phyloP scores from a whole-genome alignment of 306 rosid genomes.

The Coriaria nepalensis region DNA sequence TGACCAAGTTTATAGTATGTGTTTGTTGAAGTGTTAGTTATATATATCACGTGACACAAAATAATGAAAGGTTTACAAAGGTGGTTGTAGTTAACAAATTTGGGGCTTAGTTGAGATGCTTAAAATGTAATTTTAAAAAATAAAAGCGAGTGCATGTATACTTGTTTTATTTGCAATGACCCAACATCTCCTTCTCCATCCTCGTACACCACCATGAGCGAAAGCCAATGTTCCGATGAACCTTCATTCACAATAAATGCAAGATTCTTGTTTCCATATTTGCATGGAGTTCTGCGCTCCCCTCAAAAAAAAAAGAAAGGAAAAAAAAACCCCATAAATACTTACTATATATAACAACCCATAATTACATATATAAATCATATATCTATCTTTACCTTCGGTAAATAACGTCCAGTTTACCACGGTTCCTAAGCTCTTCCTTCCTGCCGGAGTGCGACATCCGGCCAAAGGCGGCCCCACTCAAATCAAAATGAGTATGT shows the following conservation, averaged over 20 bases:
- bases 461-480: constrained; percentile 84
- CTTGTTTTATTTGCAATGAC: constrained; percentile 69
- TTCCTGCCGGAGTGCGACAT: constrained; percentile 61
- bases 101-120: too few relatives aligned
- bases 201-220: constrained; percentile 64
- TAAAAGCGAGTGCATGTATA: too few relatives aligned
- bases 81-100: too few relatives aligned
- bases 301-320: neutral
- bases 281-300: constrained; percentile 77
- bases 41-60: too few relatives aligned
- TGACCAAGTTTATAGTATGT: too few relatives aligned
- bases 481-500: constrained; percentile 79
- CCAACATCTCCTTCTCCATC: constrained; percentile 80
- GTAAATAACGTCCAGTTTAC: constrained; percentile 49
- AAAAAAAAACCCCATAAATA: neutral
- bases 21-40: too few relatives aligned
- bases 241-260: constrained; percentile 89
- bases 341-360: neutral
- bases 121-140: too few relatives aligned
- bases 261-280: constrained; percentile 50
- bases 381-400: constrained; percentile 9
- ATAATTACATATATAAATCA: too few relatives aligned
- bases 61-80: too few relatives aligned
- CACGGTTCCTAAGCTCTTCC: constrained; percentile 57
- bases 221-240: constrained; percentile 67